Evolutionary conservation across 805 yeast genomes (phyloP).

Genomic region (Nakazawaea wickerhamii): DNA sequence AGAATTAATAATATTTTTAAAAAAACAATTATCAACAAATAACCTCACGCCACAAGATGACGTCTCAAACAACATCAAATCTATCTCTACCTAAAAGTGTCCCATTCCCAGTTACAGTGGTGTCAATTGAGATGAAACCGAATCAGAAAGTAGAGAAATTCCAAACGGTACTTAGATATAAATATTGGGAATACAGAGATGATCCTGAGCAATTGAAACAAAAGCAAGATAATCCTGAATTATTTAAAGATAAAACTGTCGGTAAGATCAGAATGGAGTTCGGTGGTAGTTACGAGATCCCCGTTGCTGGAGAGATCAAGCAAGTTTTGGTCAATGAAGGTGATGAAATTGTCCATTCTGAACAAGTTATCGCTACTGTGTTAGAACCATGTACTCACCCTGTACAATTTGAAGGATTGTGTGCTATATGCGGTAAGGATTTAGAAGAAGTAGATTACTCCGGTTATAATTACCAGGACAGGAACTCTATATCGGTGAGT

Average conservation of each 20-base stretch:
- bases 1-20: too few species aligned
- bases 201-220: constrained; percentile 40
- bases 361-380: constrained; percentile 45
- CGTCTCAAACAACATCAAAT: constrained; percentile 30
- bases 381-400: constrained; percentile 87
- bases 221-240: constrained; percentile 21
- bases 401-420: constrained; percentile 90
- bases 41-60: not conserved
- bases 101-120: constrained; percentile 63
- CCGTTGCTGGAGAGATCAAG: constrained; percentile 66
- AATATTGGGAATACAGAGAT: constrained; percentile 62
- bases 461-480: constrained; percentile 58
- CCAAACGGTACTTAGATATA: constrained; percentile 51
- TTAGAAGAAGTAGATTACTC: constrained; percentile 71
- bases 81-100: constrained; percentile 55
- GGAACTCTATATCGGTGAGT: constrained; percentile 85
- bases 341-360: constrained; percentile 51
- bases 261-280: constrained; percentile 51
- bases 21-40: constrained; percentile 22
- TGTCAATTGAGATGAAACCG: constrained; percentile 37
- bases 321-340: constrained; percentile 46
- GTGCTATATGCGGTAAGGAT: constrained; percentile 87
- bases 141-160: constrained; percentile 49
- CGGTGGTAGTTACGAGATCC: constrained; percentile 76
- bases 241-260: constrained; percentile 32